A percentile compares a stretch with the other conserved stretches of the same genome.
Evolutionary conservation across 345 rosid genomes (phyloP).

Genomic region (Brassica nigra): DNA sequence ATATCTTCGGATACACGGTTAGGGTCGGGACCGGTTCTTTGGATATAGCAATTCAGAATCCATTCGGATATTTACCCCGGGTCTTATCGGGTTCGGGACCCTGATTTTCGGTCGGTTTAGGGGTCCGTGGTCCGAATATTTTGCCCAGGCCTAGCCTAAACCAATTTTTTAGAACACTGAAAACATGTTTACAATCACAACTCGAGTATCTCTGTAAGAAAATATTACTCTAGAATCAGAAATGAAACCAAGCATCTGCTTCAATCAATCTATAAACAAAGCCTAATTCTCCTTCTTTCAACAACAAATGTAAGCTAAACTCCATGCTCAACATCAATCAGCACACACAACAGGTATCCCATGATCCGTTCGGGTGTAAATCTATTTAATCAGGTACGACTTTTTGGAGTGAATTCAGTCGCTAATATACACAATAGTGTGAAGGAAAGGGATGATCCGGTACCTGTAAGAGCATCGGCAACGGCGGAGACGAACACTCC

Average conservation of each 20-base stretch:
- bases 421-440: background rate
- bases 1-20: too few relatives aligned
- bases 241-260: background rate
- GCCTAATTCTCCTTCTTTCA: background rate
- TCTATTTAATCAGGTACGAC: background rate
- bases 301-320: background rate
- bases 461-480: conserved; percentile 72
- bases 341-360: background rate
- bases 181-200: too few relatives aligned
- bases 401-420: background rate
- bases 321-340: conserved; percentile 22
- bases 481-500: conserved; percentile 55
- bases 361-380: background rate
- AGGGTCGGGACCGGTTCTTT: too few relatives aligned
- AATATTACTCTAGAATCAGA: too few relatives aligned
- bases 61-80: too few relatives aligned
- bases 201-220: too few relatives aligned
- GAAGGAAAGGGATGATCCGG: background rate
- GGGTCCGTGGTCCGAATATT: too few relatives aligned
- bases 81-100: too few relatives aligned
- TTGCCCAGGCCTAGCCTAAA: too few relatives aligned
- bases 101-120: too few relatives aligned
- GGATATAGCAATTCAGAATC: too few relatives aligned
- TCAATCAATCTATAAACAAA: conserved; percentile 6
- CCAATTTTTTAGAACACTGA: too few relatives aligned